Evolutionary conservation across 495 filamentous ascomycete species (phyloP), one percentile per base, ranked within the genome.

Genomic region (Paragyromitra xinjiangensis): DNA sequence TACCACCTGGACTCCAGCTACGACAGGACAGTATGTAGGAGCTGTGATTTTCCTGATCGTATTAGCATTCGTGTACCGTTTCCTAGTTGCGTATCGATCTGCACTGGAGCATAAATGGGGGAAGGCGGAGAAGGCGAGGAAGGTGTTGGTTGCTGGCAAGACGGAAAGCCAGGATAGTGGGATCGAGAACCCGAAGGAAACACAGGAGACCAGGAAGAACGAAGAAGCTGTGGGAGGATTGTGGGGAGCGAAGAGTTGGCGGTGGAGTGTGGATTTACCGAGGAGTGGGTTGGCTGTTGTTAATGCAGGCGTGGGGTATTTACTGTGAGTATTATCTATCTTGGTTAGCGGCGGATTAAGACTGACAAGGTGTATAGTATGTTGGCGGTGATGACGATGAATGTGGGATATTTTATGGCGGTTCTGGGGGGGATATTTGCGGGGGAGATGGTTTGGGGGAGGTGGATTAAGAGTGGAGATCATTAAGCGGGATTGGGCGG

Each of bases 361-460:
- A 68, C 37, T 51, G 9, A 44, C 67, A 69, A 45, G 5, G 64
- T 62, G 24, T 37, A 39, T 81, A 98, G 95, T 64, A 98, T 98
- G 95, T 86, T 98, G 85, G 94, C 93, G n/a, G 92, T 97, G 79
- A 98, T 98, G 95, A 95, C 94, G 3, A 88, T 95, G 89, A 98
- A 98, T 80, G 88, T 98, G 56, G 95, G 95, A n/a, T 98, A 97
- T 81, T 98, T 97, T 84, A 84, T 94, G 34, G 94, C 94, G 1
- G 88, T 97, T 0, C 88, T 98, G 26, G 92, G 85, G 6, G 95
- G 95, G 6, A 88, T 90, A 1, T 97, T 97, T 82, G 79, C 95
- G 3, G 95, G 95, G 14, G 95, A 95, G 83, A 84, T 98, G 45
- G 87, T 89, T 0, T 86, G 94, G 62, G 94, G 94, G 12, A 86